phyloP scores from a whole-genome alignment of 257 asterid genomes.

The Primulina eburnea region DNA sequence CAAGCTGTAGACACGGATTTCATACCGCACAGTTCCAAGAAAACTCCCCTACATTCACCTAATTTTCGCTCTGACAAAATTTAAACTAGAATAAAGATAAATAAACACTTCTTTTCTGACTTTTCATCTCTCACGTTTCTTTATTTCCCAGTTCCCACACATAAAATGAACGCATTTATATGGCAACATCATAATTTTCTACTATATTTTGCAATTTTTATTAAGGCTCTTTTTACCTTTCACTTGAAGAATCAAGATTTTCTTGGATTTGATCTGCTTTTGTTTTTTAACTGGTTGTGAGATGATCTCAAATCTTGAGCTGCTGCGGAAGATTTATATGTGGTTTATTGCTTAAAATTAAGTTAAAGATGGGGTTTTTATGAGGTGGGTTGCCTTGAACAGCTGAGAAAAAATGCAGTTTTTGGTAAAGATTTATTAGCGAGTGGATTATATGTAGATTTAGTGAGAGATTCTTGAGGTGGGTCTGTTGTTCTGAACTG shows the following conservation, averaged over 20 bases:
- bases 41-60: constrained; percentile 22
- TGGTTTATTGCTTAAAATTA: constrained; percentile 38
- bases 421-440: constrained; percentile 27
- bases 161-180: constrained; percentile 34
- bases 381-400: constrained; percentile 43
- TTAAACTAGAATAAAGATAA: constrained; percentile 28
- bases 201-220: constrained; percentile 26
- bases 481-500: constrained; percentile 32
- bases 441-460: constrained; percentile 17
- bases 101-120: constrained; percentile 34
- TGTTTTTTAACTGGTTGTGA: constrained; percentile 29
- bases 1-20: background rate
- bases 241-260: constrained; percentile 48
- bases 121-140: constrained; percentile 31
- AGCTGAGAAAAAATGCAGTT: constrained; percentile 28
- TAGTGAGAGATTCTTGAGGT: constrained; percentile 14
- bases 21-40: constrained; percentile 17
- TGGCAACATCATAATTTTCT: constrained; percentile 21
- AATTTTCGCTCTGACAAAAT: constrained; percentile 29
- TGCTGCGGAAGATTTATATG: constrained; percentile 44
- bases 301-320: constrained; percentile 46
- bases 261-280: constrained; percentile 80
- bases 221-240: constrained; percentile 38
- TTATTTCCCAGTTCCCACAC: constrained; percentile 30
- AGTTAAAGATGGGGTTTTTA: constrained; percentile 50